Percentiles rank a stretch among this genome's conserved stretches.
These are phyloP conservation scores for Lolium perenne DNA, from an alignment of 176 grass and related monocot species.

Conservation along the genomic window DNA sequence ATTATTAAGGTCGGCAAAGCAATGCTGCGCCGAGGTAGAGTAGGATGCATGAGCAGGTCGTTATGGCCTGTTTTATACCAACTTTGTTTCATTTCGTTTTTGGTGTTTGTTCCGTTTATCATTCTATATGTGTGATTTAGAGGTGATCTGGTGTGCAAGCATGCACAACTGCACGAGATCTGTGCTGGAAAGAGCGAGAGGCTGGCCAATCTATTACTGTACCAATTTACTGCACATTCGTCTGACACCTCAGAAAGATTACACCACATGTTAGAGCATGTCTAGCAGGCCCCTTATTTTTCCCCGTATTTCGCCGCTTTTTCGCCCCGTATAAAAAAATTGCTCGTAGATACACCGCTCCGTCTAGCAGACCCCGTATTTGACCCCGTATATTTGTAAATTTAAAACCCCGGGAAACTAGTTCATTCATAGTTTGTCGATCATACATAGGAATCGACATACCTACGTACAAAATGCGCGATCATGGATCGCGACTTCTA, in stretches of 20 bases:
- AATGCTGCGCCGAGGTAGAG: slow-evolving; percentile 22
- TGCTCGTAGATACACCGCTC: no score
- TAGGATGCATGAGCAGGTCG: slow-evolving; percentile 18
- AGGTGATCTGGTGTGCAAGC: slow-evolving; percentile 47
- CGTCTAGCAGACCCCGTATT: no score
- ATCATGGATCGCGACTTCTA: no score
- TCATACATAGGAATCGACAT: no score
- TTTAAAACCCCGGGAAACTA: no score
- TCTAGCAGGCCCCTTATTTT: no score
- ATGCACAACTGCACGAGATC: slow-evolving; percentile 37
- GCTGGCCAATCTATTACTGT: neutral
- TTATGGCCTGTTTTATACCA: slow-evolving; percentile 42
- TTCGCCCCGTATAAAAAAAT: no score
- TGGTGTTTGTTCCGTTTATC: slow-evolving; percentile 20
- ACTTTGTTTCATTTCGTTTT: neutral
- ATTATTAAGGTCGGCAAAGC: neutral
- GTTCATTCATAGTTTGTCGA: no score
- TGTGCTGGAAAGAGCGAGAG: slow-evolving; percentile 39
- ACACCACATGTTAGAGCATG: neutral
- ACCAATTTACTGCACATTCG: neutral
- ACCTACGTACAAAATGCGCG: no score
- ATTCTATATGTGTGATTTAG: slow-evolving; percentile 32
- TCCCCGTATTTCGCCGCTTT: no score
- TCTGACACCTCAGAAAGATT: neutral
- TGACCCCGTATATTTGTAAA: no score